These are phyloP conservation scores for Malassezia restricta DNA, from an alignment of 1,284 basidiomycete species.

Conservation along the genomic window DNA sequence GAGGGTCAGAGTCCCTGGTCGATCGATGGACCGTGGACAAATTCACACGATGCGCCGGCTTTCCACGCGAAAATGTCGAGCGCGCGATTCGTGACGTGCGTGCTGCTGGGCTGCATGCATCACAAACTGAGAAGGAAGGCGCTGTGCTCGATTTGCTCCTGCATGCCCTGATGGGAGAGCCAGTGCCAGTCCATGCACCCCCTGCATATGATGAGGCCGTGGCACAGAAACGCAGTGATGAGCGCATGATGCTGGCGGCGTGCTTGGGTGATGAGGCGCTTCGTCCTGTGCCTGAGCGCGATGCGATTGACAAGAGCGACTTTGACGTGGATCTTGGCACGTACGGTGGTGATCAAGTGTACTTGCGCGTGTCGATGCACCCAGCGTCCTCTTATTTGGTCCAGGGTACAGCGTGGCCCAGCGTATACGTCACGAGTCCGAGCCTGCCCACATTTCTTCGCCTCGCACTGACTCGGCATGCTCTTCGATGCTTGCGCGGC, in stretches of 20 bases:
- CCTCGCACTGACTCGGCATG: constrained; percentile 62
- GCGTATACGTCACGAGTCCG: constrained; percentile 63
- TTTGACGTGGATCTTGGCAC: constrained; percentile 38
- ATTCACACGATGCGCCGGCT: constrained; percentile 70
- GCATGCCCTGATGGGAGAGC: constrained; percentile 5
- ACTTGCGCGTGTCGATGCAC: constrained; percentile 59
- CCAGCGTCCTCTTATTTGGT: constrained; percentile 48
- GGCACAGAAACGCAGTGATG: constrained; percentile 50
- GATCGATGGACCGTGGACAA: constrained; percentile 71
- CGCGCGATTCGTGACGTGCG: constrained; percentile 47
- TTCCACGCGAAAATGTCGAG: constrained; percentile 62
- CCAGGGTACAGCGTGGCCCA: constrained; percentile 51
- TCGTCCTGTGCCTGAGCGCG: constrained; percentile 26
- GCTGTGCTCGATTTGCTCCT: constrained; percentile 27
- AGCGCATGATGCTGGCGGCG: constrained; percentile 56
- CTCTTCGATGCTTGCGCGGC: constrained; percentile 22
- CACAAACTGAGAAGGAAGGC: constrained; percentile 17
- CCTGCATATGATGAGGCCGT: neutral
- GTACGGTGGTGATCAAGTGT: constrained; percentile 49
- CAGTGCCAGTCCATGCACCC: neutral
- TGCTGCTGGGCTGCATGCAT: neutral
- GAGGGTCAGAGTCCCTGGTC: constrained; percentile 54
- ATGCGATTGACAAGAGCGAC: constrained; percentile 39
- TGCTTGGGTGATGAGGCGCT: constrained; percentile 48
- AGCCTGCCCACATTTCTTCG: constrained; percentile 69